phyloP scores from a whole-genome alignment of 345 rosid genomes.

The Combretum micranthum region DNA sequence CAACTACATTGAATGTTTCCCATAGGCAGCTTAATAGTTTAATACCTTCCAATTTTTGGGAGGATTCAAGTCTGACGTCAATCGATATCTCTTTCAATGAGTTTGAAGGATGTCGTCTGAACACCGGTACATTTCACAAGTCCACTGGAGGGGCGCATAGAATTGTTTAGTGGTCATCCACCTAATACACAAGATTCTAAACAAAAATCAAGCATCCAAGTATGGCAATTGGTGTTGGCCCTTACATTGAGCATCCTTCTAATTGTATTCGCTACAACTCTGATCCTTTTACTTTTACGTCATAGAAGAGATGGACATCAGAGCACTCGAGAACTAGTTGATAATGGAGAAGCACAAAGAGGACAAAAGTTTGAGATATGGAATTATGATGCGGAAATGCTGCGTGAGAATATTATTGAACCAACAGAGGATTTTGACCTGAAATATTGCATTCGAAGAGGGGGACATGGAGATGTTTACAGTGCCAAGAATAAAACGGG shows the following conservation, averaged over 20 bases:
- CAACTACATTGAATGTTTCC: slow-evolving; percentile 6
- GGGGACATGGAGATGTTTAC: slow-evolving; percentile 18
- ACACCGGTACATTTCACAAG: slow-evolving; percentile 15
- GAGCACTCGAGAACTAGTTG: background rate
- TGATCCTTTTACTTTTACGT: background rate
- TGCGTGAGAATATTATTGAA: slow-evolving; percentile 13
- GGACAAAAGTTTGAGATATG: background rate
- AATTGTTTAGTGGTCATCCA: slow-evolving; percentile 14
- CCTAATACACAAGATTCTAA: background rate
- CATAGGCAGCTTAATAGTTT: slow-evolving; percentile 16
- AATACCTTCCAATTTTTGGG: slow-evolving; percentile 11
- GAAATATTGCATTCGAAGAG: slow-evolving; percentile 17
- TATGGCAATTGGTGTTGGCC: background rate
- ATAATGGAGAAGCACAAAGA: too few species aligned
- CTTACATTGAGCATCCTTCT: slow-evolving; percentile 2
- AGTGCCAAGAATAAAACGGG: slow-evolving; percentile 9
- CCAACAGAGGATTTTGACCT: slow-evolving; percentile 14
- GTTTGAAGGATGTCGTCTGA: slow-evolving; percentile 21
- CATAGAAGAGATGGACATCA: background rate
- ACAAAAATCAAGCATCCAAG: background rate
- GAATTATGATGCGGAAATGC: slow-evolving; percentile 8
- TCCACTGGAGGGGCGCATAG: slow-evolving; percentile 12
- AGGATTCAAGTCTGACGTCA: background rate
- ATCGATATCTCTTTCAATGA: slow-evolving; percentile 22
- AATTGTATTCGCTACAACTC: background rate